Evolutionary conservation across 495 filamentous ascomycete genomes (phyloP).

Genomic region (Xylaria sp.): DNA sequence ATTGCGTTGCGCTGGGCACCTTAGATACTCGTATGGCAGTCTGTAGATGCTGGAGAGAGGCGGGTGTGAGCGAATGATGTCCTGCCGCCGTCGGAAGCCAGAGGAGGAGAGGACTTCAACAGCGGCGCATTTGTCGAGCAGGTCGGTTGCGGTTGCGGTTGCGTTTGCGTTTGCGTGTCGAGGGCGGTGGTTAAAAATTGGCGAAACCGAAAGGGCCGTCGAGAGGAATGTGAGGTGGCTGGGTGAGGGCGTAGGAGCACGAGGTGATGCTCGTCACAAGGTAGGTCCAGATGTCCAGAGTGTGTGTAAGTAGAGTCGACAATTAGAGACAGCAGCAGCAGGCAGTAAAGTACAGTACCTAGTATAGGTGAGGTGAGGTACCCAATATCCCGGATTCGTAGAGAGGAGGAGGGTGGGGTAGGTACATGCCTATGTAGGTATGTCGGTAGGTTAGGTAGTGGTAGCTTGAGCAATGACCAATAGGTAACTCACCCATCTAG

Average conservation of each 20-base stretch:
- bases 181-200: background rate
- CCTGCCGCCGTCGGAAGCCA: constrained; percentile 28
- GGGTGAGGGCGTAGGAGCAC: background rate
- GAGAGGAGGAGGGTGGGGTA: constrained; percentile 1
- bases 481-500: background rate
- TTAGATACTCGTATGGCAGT: background rate
- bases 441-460: background rate
- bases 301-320: background rate
- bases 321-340: background rate
- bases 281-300: background rate
- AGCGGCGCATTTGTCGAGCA: constrained; percentile 26
- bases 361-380: background rate
- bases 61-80: background rate
- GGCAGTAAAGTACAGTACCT: no score
- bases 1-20: no score
- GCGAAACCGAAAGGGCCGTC: background rate
- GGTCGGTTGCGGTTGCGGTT: background rate
- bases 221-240: constrained; percentile 15
- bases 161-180: background rate
- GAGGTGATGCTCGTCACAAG: constrained; percentile 12
- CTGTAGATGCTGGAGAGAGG: no score
- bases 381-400: no score
- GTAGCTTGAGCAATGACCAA: constrained; percentile 22
- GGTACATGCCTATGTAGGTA: background rate
- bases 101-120: constrained; percentile 18